phyloP scores from a whole-genome alignment of 352 stramenopile genomes.

The Bremia lactucae region DNA sequence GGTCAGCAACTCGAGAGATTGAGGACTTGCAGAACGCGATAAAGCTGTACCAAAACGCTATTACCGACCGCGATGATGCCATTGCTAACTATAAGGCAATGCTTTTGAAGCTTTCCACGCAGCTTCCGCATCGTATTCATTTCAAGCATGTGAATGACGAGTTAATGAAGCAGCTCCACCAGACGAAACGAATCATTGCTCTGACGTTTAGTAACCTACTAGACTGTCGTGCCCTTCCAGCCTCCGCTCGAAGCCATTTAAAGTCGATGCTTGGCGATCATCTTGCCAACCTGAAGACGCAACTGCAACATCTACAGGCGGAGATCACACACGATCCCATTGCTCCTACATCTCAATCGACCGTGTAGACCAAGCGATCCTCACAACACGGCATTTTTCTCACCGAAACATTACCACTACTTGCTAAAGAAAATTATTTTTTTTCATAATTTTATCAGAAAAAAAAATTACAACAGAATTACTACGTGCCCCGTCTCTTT shows the following conservation, averaged over 20 bases:
- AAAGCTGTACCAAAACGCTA: neutral
- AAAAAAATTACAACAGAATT: too few species aligned
- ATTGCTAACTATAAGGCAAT: neutral
- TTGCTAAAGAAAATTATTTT: too few species aligned
- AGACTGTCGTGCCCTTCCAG: neutral
- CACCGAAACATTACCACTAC: too few species aligned
- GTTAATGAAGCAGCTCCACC: neutral
- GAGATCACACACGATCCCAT: too few species aligned
- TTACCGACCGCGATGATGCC: neutral
- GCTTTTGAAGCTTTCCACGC: neutral
- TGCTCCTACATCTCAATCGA: too few species aligned
- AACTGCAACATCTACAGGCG: neutral
- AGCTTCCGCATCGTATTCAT: neutral
- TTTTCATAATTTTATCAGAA: too few species aligned
- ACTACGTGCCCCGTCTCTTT: too few species aligned
- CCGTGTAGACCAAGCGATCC: too few species aligned
- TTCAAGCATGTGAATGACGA: neutral
- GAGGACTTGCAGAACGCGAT: neutral
- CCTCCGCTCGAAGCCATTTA: neutral
- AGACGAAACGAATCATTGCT: neutral
- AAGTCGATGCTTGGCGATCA: slow-evolving; percentile 1
- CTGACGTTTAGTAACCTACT: neutral
- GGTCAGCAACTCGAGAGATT: neutral
- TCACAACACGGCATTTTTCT: too few species aligned
- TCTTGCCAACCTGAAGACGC: neutral